Evolutionary conservation across 441 rosid genomes (phyloP), one percentile per base, ranked within the genome.

Genomic region (Erodium trifolium): DNA sequence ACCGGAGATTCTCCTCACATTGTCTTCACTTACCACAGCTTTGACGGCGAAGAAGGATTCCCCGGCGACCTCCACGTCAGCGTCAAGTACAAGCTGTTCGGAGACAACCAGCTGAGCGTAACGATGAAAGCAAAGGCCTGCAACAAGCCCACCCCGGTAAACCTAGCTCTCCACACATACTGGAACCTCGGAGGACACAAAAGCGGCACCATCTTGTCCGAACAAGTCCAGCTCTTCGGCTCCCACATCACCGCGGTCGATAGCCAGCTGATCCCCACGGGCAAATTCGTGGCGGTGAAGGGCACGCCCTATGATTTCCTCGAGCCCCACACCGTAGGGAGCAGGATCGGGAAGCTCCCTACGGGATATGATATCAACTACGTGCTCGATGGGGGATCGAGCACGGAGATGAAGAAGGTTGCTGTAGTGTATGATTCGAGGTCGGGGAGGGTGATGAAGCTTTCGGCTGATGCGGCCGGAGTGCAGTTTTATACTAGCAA

Each of bases 111-210:
- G 23, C 10, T 92, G 75, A 76, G 79, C 49, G 80, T 90, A 16
- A 75, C 47, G 67, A 87, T 92, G 96, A 84, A 80, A 69, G 96
- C 87, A 53, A 85, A 75, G 68, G 82, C 92, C 7, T 64, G 78
- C 13, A 80, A 83, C 71, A 84, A 83, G 78, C 78, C 90, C 3
- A 93, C 97, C 11, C 94, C 97, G 0, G 94, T 91, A 35, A 93
- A 89, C 67, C 79, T 93, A 35, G 96, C 96, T 51, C 87, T 86
- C 35, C 97, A 93, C 64, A 77, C 86, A 7, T 93, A 88, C 71
- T 93, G 96, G 96, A 93, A 93, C 81, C 89, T 91, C 35, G 91
- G 86, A 18, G 92, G 93, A 39, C 97, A 89, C 68, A 68, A 77
- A 67, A 77, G 85, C 7, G 91, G 94, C 0, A 85, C 83, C 63